phyloP scores from a whole-genome alignment of 2,329 filamentous ascomycete species.

The Cadophora sp. region DNA sequence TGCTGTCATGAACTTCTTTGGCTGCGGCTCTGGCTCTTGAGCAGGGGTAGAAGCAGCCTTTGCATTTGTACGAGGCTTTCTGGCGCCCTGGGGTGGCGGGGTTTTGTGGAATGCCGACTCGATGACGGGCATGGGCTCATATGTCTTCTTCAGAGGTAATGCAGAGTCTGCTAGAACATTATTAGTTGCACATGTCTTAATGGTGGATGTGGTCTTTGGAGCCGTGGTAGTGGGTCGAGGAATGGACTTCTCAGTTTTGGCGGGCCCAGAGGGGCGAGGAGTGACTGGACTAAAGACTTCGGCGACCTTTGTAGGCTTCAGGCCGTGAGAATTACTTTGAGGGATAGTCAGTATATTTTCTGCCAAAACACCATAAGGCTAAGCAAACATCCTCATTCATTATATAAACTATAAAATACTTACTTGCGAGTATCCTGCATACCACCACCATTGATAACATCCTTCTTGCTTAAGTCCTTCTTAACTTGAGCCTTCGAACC shows the following conservation, averaged over 20 bases:
- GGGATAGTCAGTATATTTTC: not conserved
- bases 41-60: not conserved
- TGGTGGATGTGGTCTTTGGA: not conserved
- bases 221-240: not conserved
- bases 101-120: conserved; percentile 10
- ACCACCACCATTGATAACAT: not conserved
- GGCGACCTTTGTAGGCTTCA: not conserved
- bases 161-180: not conserved
- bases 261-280: not conserved
- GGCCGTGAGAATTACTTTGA: not conserved
- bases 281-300: not conserved
- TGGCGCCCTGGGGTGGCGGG: not conserved
- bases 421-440: not conserved
- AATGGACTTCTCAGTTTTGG: not conserved
- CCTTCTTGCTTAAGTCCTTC: not conserved
- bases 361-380: not conserved
- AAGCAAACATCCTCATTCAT: not conserved
- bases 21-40: not conserved
- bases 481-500: not conserved
- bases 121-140: not conserved
- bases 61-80: not conserved
- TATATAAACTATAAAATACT: not conserved
- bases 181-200: not conserved
- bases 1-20: conserved; percentile 8
- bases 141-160: not conserved